phyloP scores from a whole-genome alignment of 768 basidiomycete species.

The Leccinum disarticulatum region DNA sequence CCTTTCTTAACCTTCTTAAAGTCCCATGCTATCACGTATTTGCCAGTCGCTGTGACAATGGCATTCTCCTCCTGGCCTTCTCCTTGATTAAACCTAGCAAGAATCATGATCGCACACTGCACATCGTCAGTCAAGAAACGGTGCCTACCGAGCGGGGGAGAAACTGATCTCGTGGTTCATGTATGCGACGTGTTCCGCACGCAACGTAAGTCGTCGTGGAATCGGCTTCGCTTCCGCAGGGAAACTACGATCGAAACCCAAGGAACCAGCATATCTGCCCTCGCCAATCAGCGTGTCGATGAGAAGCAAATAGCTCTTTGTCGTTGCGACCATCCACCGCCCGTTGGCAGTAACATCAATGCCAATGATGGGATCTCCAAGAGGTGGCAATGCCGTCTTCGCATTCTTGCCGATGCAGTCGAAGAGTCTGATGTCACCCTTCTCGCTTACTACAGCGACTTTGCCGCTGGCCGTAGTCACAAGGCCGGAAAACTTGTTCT shows the following conservation, averaged over 20 bases:
- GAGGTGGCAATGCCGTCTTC: conserved; percentile 93
- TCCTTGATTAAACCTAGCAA: conserved; percentile 84
- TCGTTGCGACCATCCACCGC: conserved; percentile 94
- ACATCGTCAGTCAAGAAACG: neutral
- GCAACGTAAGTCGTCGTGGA: conserved; percentile 83
- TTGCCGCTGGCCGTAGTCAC: conserved; percentile 84
- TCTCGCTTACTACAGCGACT: conserved; percentile 91
- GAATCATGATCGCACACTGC: conserved; percentile 4
- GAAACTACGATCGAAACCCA: conserved; percentile 95
- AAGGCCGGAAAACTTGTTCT: conserved; percentile 93
- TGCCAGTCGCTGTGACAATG: conserved; percentile 92
- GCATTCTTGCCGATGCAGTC: conserved; percentile 98
- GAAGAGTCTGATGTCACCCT: conserved; percentile 94
- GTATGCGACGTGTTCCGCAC: conserved; percentile 89
- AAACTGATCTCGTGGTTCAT: conserved; percentile 88
- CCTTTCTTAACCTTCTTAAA: conserved; percentile 95
- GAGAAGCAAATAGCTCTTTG: conserved; percentile 88
- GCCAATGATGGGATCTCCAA: conserved; percentile 94
- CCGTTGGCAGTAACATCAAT: conserved; percentile 94
- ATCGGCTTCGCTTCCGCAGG: conserved; percentile 92
- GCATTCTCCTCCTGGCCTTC: conserved; percentile 88
- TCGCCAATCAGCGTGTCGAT: conserved; percentile 95
- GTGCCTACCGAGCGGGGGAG: conserved; percentile 82
- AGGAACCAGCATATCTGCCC: conserved; percentile 75
- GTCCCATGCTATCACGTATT: conserved; percentile 96